phyloP scores from a whole-genome alignment of 75 land plant genomes.

The Sequoiadendron giganteum region DNA sequence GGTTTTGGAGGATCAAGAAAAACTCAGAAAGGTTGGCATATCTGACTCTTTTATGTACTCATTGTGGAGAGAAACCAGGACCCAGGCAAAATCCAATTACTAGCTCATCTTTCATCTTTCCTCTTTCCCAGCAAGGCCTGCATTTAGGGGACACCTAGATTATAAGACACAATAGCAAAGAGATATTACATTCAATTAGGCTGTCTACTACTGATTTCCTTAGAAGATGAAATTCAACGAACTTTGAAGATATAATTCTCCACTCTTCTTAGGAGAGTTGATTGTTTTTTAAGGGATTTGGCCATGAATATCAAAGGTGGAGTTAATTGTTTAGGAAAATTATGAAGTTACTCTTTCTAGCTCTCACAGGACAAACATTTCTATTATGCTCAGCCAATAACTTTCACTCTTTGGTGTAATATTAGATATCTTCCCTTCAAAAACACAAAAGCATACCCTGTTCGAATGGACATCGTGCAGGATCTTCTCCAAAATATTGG shows the following conservation, averaged over 20 bases:
- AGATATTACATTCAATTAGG: background rate
- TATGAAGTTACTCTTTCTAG: background rate
- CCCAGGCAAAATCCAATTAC: background rate
- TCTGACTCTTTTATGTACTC: background rate
- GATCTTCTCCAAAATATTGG: constrained; percentile 95
- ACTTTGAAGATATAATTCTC: background rate
- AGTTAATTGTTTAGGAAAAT: background rate
- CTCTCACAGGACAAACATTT: background rate
- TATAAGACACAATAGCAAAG: background rate
- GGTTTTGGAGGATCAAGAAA: background rate
- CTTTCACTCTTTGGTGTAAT: background rate
- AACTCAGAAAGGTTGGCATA: background rate
- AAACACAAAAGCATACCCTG: constrained; percentile 62
- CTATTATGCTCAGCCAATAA: background rate
- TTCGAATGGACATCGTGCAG: constrained; percentile 95
- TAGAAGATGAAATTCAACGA: background rate
- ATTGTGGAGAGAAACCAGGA: background rate
- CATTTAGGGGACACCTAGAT: background rate
- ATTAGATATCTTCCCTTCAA: background rate
- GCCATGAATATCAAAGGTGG: background rate
- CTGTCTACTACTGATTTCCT: background rate
- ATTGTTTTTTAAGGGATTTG: background rate
- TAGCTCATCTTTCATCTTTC: background rate
- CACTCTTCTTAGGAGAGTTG: background rate
- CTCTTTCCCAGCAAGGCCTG: background rate